phyloP scores from a whole-genome alignment of 2,329 filamentous ascomycete species.

The Waltergamsia citrina region DNA sequence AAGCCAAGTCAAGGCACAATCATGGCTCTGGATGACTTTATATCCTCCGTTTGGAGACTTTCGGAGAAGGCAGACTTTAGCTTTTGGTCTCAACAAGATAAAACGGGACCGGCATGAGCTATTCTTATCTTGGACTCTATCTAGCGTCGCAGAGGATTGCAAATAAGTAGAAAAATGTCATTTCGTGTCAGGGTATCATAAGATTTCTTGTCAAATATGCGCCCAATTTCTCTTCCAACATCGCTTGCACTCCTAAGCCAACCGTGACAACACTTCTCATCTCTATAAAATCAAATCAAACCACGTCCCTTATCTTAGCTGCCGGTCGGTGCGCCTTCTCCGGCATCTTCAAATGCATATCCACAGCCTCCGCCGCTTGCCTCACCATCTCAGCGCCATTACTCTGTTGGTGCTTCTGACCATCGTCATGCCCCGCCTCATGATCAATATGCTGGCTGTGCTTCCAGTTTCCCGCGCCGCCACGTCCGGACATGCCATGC shows the following conservation, averaged over 20 bases:
- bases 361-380: constrained; percentile 34
- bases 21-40: constrained; percentile 9
- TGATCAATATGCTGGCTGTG: too few species aligned
- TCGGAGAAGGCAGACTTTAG: constrained; percentile 9
- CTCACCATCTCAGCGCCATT: constrained; percentile 29
- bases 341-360: constrained; percentile 35
- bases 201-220: too few species aligned
- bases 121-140: too few species aligned
- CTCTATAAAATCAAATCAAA: too few species aligned
- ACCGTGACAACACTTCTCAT: too few species aligned
- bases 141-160: too few species aligned
- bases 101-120: too few species aligned
- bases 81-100: too few species aligned
- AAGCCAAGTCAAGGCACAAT: constrained; percentile 9
- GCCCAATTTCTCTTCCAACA: too few species aligned
- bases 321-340: constrained; percentile 28
- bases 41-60: constrained; percentile 5
- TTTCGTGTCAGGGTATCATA: too few species aligned
- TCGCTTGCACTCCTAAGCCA: too few species aligned
- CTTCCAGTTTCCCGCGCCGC: constrained; percentile 49
- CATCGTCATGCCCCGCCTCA: constrained; percentile 18
- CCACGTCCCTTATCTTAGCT: constrained; percentile 6
- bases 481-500: constrained; percentile 31
- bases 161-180: too few species aligned
- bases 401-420: constrained; percentile 9